phyloP scores from a whole-genome alignment of 2,329 filamentous ascomycete genomes.

The Colletotrichum abscissum region DNA sequence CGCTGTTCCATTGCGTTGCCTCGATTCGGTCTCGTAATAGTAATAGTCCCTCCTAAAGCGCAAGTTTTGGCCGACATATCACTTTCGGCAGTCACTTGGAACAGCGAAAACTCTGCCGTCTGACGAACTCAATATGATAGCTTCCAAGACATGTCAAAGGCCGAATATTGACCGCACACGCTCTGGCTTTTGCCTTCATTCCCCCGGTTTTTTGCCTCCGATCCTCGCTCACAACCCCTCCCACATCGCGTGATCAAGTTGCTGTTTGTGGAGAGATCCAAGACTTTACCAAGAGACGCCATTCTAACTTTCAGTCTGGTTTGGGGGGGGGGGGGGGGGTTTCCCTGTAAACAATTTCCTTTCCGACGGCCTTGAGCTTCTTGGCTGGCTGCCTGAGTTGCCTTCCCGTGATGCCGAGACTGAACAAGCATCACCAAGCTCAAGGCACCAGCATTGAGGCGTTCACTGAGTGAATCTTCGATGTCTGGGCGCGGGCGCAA shows the following conservation, averaged over 20 bases:
- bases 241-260: constrained; percentile 19
- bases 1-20: neutral
- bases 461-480: neutral
- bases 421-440: constrained; percentile 29
- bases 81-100: neutral
- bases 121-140: neutral
- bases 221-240: neutral
- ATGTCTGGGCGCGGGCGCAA: constrained; percentile 6
- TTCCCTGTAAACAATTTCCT: neutral
- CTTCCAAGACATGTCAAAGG: constrained; percentile 12
- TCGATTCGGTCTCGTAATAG: constrained; percentile 26
- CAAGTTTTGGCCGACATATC: neutral
- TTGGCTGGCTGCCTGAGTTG: neutral
- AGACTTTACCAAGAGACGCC: constrained; percentile 18
- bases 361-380: neutral
- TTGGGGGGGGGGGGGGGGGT: neutral
- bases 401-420: constrained; percentile 18
- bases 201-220: neutral
- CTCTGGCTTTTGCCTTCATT: neutral
- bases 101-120: neutral
- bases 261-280: constrained; percentile 27
- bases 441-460: constrained; percentile 1
- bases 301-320: neutral
- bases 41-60: neutral
- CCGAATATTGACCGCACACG: neutral